Conservation (phyloP, 2,329 filamentous ascomycete genomes). For the Stromatinia cepivora region DNA sequence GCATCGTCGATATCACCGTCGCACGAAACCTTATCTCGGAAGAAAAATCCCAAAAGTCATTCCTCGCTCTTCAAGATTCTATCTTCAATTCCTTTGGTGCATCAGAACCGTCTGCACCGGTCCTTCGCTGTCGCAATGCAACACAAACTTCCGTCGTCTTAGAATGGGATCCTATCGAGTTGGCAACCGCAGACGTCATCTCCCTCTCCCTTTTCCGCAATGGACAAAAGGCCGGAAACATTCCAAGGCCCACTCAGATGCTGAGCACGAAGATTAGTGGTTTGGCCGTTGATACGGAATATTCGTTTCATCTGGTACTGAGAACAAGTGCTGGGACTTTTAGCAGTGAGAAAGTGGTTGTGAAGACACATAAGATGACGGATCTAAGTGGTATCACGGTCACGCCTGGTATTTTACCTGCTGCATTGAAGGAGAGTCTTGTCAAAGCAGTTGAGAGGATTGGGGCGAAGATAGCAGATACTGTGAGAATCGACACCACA, state of each 20-base stretch:
- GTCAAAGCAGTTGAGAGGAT: slow-evolving; percentile 78
- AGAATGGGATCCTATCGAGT: slow-evolving; percentile 93
- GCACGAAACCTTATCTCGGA: slow-evolving; percentile 82
- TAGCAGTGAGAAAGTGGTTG: slow-evolving; percentile 76
- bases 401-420: slow-evolving; percentile 82
- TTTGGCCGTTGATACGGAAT: slow-evolving; percentile 93
- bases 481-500: slow-evolving; percentile 93
- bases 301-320: slow-evolving; percentile 89
- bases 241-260: slow-evolving; percentile 83
- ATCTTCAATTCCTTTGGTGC: slow-evolving; percentile 88
- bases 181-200: slow-evolving; percentile 88
- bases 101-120: slow-evolving; percentile 70
- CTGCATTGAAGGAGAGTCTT: slow-evolving; percentile 70
- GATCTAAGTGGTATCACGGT: slow-evolving; percentile 94
- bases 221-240: slow-evolving; percentile 93
- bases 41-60: slow-evolving; percentile 68
- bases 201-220: slow-evolving; percentile 92
- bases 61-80: slow-evolving; percentile 81
- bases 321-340: slow-evolving; percentile 88
- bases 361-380: slow-evolving; percentile 98
- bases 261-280: slow-evolving; percentile 96
- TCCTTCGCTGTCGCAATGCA: slow-evolving; percentile 90
- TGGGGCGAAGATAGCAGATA: slow-evolving; percentile 86
- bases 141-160: slow-evolving; percentile 98
- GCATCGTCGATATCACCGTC: slow-evolving; percentile 97